Evolutionary conservation across 805 yeast species (phyloP).

Genomic region (Barnettozyma populi): DNA sequence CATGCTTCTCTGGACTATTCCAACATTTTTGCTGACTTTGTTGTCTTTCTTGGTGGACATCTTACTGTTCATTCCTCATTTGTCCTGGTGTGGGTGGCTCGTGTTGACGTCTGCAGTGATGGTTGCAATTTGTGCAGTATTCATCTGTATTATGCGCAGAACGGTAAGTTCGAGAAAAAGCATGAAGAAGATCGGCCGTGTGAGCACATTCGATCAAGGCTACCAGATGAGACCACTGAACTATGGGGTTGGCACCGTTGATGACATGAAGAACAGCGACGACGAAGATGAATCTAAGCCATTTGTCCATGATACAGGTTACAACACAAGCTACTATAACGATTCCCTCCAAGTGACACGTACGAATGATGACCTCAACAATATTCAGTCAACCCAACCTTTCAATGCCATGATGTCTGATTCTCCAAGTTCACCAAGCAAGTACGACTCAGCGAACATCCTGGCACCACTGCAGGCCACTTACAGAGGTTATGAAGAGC

Average conservation of each 20-base stretch:
- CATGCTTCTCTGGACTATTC: slow-evolving; percentile 53
- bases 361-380: slow-evolving; percentile 16
- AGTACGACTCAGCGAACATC: slow-evolving; percentile 11
- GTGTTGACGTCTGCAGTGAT: slow-evolving; percentile 63
- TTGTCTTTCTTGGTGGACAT: slow-evolving; percentile 80
- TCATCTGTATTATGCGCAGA: slow-evolving; percentile 69
- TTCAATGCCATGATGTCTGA: slow-evolving; percentile 21
- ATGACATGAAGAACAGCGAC: slow-evolving; percentile 15
- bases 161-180: slow-evolving; percentile 39
- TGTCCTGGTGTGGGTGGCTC: slow-evolving; percentile 85
- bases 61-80: slow-evolving; percentile 65
- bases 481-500: slow-evolving; percentile 20
- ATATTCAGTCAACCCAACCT: slow-evolving; percentile 14
- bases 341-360: slow-evolving; percentile 11
- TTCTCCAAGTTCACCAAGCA: slow-evolving; percentile 6
- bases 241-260: slow-evolving; percentile 25
- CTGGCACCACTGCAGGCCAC: slow-evolving; percentile 18
- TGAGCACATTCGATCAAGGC: slow-evolving; percentile 13
- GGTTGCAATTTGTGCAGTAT: slow-evolving; percentile 56
- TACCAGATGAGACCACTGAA: slow-evolving; percentile 23
- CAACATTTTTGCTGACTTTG: slow-evolving; percentile 63
- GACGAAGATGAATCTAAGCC: slow-evolving; percentile 16
- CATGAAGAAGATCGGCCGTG: slow-evolving; percentile 10
- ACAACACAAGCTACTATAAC: slow-evolving; percentile 8
- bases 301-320: slow-evolving; percentile 13